Evolutionary conservation across 345 rosid species (phyloP).

Genomic region (Zanthoxylum bungeanum): DNA sequence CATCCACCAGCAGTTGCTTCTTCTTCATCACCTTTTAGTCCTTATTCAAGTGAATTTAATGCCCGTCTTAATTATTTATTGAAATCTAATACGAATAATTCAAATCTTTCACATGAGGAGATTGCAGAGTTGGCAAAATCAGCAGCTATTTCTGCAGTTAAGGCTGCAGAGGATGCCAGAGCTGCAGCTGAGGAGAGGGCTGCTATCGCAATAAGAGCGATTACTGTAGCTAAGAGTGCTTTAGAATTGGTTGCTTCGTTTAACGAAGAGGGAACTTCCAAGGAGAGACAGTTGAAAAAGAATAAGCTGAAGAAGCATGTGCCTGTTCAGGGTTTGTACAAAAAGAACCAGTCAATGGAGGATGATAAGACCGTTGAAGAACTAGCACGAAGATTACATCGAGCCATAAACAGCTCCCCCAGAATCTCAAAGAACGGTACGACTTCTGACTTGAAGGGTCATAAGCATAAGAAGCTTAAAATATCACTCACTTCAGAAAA

Average conservation of each 20-base stretch:
- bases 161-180: conserved; percentile 69
- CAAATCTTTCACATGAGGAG: conserved; percentile 58
- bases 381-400: conserved; percentile 66
- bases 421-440: conserved; percentile 58
- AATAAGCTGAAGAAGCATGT: conserved; percentile 94
- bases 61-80: conserved; percentile 50
- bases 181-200: conserved; percentile 84
- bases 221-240: conserved; percentile 73
- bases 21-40: conserved; percentile 33
- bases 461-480: conserved; percentile 55
- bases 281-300: conserved; percentile 49
- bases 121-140: conserved; percentile 57
- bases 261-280: conserved; percentile 45
- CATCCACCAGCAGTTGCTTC: conserved; percentile 32
- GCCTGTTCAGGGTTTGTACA: conserved; percentile 77
- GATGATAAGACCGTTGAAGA: conserved; percentile 56
- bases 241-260: conserved; percentile 67
- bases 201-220: conserved; percentile 65
- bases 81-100: conserved; percentile 35
- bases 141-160: conserved; percentile 51
- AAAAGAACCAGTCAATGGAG: conserved; percentile 49
- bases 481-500: conserved; percentile 32
- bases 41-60: conserved; percentile 33
- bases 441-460: conserved; percentile 47
- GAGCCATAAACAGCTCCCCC: conserved; percentile 71